Evolutionary conservation across 371 early-diverging fungal genomes (phyloP), one percentile per base, ranked within the genome.

Genomic region (Gilbertella persicaria): DNA sequence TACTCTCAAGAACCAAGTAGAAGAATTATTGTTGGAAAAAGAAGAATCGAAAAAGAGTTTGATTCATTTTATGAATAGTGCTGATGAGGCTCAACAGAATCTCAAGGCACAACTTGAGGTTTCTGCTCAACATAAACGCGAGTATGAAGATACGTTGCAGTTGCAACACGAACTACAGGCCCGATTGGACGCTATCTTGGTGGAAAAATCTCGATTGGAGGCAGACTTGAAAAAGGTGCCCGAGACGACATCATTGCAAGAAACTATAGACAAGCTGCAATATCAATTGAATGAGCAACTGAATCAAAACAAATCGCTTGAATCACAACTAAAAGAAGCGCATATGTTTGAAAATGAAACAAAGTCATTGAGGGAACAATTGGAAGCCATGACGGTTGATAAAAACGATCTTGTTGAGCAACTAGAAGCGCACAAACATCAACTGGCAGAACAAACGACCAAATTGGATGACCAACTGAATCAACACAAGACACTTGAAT

Each of bases 21-120:
- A 75, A 40, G 72, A 75, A 33, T 48, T 75, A 1, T 52, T 69
- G 4, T 29, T 71, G n/a, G 76, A 75, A 44, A 75, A 75, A 21
- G 72, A 69, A 47, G 70, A 71, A 38, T 66, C 72, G 9, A 75
- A 75, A 50, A 67, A 71, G 43, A 71, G 62, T 26, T 40, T 75
- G 5, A 26, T 69, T 20, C 64, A 63, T n/a, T 65, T 71, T 45
- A 69, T 71, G 72, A 64, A 60, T 37, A 61, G 61, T n/a, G 68
- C 67, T 8, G 72, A 71, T 53, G 72, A 71, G 23, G 61, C 67
- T 10, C 21, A 56, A 21, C 51, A 62, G 21, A 48, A 30, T 10
- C 35, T 46, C 19, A 29, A 55, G 40, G 21, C 70, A 39, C 76
- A 84, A 23, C 50, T 73, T 3, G 60, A 71, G 24, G 62, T 53